Evolutionary conservation across 495 filamentous ascomycete genomes (phyloP).

Genomic region (Xylaria longipes): DNA sequence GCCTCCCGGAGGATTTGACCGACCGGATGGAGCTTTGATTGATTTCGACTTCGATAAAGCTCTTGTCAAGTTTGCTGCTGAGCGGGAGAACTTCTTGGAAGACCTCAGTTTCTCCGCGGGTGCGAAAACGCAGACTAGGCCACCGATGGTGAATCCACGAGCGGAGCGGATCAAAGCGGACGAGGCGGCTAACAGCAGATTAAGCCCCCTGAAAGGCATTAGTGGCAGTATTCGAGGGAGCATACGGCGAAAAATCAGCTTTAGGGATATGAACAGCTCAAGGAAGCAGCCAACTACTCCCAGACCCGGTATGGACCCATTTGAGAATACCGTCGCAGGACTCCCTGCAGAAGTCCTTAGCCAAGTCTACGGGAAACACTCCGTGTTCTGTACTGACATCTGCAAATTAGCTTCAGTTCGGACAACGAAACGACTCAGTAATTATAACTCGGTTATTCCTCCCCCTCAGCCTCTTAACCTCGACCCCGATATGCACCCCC

Average conservation of each 20-base stretch:
- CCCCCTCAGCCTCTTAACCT: constrained; percentile 87
- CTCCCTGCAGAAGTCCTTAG: constrained; percentile 32
- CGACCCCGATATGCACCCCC: constrained; percentile 91
- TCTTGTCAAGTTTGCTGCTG: constrained; percentile 89
- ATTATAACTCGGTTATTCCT: constrained; percentile 98
- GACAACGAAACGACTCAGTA: constrained; percentile 87
- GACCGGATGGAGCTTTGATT: constrained; percentile 35
- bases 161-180: constrained; percentile 83
- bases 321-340: constrained; percentile 32
- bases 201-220: constrained; percentile 58
- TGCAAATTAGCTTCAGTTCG: constrained; percentile 76
- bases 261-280: constrained; percentile 92
- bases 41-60: constrained; percentile 94
- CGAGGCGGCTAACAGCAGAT: constrained; percentile 59
- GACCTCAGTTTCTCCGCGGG: constrained; percentile 91
- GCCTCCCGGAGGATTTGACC: constrained; percentile 44
- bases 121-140: constrained; percentile 71
- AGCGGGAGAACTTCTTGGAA: constrained; percentile 90
- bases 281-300: constrained; percentile 80
- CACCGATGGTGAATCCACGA: constrained; percentile 74
- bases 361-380: constrained; percentile 38
- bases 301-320: constrained; percentile 71
- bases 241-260: constrained; percentile 84
- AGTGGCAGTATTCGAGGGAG: constrained; percentile 68
- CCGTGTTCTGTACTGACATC: constrained; percentile 41